Evolutionary conservation across 345 rosid species (phyloP), one percentile per base, ranked within the genome.

Genomic region (Pugionium dolabratum): DNA sequence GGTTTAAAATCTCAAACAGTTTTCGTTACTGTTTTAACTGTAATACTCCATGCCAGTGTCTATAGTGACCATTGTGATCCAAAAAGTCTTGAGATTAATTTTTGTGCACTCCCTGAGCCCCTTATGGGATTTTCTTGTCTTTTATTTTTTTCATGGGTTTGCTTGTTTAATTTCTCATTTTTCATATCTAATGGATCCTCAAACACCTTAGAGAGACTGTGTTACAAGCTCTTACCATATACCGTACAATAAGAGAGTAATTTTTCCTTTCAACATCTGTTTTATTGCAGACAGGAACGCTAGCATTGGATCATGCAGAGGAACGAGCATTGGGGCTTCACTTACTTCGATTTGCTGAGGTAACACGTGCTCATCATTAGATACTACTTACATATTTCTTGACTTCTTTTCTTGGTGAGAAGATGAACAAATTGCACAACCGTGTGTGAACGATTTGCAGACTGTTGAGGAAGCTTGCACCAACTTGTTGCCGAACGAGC

Each of bases 331-430:
- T 90, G 36, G 93, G 85, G 51, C 86, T 86, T 73, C 93, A 86
- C 76, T 64, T 90, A 70, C 83, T 90, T 41, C 87, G 61, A 42
- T 86, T 90, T 62, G 79, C 88, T 0, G 97, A 90, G 85, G 95
- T 83, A 64, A 66, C 73, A 56, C 34, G 45, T 44, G 7, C 29
- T 60, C 31, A 29, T 30, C 42, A 45, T 43, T 25, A 9, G 32
- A 60, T 54, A 30, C 28, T 11, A 43, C 4, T 4, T 33, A 45
- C 50, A 45, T 29, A 3, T 9, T 59, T 7, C 30, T 41, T 43
- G 11, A 31, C 30, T 60, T 32, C 4, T n/a, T 44, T 44, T 33
- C 7, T 33, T 60, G 51, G 45, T 43, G n/a, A 11, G 11, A 43
- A 32, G 31, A 45, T 35, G 8, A 42, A 37, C 18, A 28, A 4